phyloP scores from a whole-genome alignment of 140 eudicot genomes.

The Bidens hawaiensis region DNA sequence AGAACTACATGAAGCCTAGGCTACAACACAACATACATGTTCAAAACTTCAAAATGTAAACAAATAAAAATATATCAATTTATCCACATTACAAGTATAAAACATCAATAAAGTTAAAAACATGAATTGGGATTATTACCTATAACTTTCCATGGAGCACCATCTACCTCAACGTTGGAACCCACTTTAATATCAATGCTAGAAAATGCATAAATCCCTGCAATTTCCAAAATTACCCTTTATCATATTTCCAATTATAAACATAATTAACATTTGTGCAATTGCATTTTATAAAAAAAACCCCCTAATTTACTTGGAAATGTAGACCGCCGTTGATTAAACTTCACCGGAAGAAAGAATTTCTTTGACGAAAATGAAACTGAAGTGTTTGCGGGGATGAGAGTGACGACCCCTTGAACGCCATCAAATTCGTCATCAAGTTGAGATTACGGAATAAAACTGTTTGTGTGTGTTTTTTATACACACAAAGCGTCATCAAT shows the following conservation, averaged over 20 bases:
- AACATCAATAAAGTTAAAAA: no score
- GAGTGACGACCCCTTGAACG: slow-evolving; percentile 35
- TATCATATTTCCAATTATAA: background rate
- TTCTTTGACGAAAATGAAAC: slow-evolving; percentile 39
- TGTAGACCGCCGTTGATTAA: slow-evolving; percentile 35
- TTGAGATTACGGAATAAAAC: background rate
- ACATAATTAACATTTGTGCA: background rate
- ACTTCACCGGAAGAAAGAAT: slow-evolving; percentile 27
- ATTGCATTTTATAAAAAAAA: background rate
- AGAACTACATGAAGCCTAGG: background rate
- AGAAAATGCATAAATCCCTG: slow-evolving; percentile 71
- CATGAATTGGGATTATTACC: slow-evolving; percentile 43
- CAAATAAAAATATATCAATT: background rate
- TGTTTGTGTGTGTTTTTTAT: background rate
- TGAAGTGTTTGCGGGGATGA: slow-evolving; percentile 32
- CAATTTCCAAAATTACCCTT: slow-evolving; percentile 1
- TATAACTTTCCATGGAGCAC: slow-evolving; percentile 87
- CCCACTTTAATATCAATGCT: slow-evolving; percentile 97
- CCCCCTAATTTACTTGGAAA: slow-evolving; percentile 49
- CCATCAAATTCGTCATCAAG: slow-evolving; percentile 48
- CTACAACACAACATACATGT: background rate
- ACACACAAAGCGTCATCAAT: background rate
- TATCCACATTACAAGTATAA: background rate
- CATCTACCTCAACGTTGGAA: slow-evolving; percentile 85
- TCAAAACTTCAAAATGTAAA: background rate